phyloP scores from a whole-genome alignment of 495 filamentous ascomycete species.

The Amorphotheca resinae region DNA sequence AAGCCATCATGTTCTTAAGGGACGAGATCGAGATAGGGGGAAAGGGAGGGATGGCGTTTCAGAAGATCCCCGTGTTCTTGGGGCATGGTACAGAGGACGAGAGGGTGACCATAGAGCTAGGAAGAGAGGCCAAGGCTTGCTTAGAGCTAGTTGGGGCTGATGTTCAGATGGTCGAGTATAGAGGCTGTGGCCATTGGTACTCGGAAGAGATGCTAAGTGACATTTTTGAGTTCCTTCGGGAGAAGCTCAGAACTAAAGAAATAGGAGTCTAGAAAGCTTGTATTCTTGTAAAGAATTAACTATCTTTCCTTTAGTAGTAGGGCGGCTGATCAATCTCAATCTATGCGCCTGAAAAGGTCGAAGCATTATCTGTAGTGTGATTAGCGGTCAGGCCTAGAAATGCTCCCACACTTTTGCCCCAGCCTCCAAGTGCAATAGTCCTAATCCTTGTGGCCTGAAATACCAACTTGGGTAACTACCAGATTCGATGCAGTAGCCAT shows the following conservation, averaged over 20 bases:
- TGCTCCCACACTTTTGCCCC: too few species aligned
- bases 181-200: conserved; percentile 40
- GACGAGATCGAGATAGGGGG: conserved; percentile 15
- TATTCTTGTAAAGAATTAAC: too few species aligned
- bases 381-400: too few species aligned
- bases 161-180: conserved; percentile 32
- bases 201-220: conserved; percentile 36
- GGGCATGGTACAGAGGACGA: conserved; percentile 38
- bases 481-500: too few species aligned
- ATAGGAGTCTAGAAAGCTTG: background rate
- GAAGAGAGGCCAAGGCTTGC: conserved; percentile 24
- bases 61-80: conserved; percentile 31
- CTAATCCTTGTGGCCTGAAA: too few species aligned
- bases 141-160: conserved; percentile 26
- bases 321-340: too few species aligned
- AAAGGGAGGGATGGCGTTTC: conserved; percentile 3
- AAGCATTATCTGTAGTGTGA: too few species aligned
- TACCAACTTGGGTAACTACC: too few species aligned
- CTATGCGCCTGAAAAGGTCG: too few species aligned
- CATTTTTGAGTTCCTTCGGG: conserved; percentile 28
- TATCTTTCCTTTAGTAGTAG: too few species aligned
- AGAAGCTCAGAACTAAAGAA: conserved; percentile 3
- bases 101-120: conserved; percentile 30
- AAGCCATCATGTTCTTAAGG: conserved; percentile 14
- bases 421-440: too few species aligned